A percentile compares a stretch with the other conserved stretches of the same genome.
Conservation (phyloP, 305 asterid genomes). For the Plantago coronopus region DNA sequence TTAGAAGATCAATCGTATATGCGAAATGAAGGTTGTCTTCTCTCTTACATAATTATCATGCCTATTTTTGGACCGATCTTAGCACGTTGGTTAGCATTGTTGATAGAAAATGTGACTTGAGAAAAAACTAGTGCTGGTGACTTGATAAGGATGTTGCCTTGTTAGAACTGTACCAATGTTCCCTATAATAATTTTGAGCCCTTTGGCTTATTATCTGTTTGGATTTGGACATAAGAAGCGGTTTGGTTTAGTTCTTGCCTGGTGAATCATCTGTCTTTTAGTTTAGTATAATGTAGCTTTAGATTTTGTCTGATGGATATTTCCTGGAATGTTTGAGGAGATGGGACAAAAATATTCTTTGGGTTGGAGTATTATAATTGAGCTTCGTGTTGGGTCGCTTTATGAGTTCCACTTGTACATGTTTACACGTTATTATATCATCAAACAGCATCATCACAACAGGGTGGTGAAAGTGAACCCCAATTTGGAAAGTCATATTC, state of each 20-base stretch:
- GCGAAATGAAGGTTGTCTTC: not conserved
- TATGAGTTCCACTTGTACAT: slow-evolving; percentile 27
- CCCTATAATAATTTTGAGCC: slow-evolving; percentile 22
- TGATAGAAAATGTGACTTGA: not conserved
- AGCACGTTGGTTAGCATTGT: slow-evolving; percentile 1
- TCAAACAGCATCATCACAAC: too few relatives aligned
- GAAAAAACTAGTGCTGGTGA: slow-evolving; percentile 11
- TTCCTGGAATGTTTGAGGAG: slow-evolving; percentile 26
- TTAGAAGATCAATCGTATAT: not conserved
- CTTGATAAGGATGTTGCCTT: slow-evolving; percentile 21
- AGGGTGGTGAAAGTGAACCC: too few relatives aligned
- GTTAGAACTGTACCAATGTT: slow-evolving; percentile 18
- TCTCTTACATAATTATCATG: not conserved
- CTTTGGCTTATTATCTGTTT: slow-evolving; percentile 34
- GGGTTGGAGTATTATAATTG: slow-evolving; percentile 36
- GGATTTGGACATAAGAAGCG: slow-evolving; percentile 29
- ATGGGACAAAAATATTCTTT: slow-evolving; percentile 34
- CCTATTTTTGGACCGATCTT: not conserved
- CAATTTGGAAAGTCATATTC: too few relatives aligned
- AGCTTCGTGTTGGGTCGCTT: slow-evolving; percentile 2
- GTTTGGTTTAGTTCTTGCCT: slow-evolving; percentile 27
- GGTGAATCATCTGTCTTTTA: slow-evolving; percentile 26
- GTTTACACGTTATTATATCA: not conserved
- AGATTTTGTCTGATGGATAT: slow-evolving; percentile 27
- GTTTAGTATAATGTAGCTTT: slow-evolving; percentile 26